A percentile compares a stretch with the other conserved stretches of the same genome.
These are phyloP conservation scores for Elaeis guineensis DNA, from an alignment of 176 grass and related monocot genomes.

Conservation along the genomic window DNA sequence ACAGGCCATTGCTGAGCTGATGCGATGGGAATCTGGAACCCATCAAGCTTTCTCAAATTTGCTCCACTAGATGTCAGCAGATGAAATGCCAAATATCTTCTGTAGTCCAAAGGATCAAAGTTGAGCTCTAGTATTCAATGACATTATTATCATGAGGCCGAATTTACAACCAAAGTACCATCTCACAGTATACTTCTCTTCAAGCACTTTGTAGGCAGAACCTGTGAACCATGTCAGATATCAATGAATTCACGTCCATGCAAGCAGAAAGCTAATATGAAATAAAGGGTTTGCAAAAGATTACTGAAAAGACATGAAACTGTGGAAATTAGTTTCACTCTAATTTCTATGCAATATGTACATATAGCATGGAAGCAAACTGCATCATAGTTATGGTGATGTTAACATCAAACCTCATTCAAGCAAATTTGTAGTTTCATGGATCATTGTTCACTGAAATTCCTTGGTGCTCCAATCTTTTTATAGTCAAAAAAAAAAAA, in stretches of 20 bases:
- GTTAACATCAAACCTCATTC: too few species aligned
- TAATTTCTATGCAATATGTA: too few species aligned
- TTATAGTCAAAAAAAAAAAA: too few species aligned
- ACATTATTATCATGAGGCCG: background rate
- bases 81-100: background rate
- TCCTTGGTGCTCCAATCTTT: too few species aligned
- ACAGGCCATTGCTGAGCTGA: slow-evolving; percentile 88
- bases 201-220: too few species aligned
- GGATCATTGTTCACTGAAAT: too few species aligned
- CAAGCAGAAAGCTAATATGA: background rate
- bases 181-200: background rate
- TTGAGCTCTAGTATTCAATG: background rate
- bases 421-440: too few species aligned
- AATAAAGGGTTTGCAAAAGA: too few species aligned
- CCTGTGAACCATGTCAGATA: background rate
- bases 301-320: too few species aligned
- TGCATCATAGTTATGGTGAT: too few species aligned
- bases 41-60: slow-evolving; percentile 34
- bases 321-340: too few species aligned
- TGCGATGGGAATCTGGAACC: slow-evolving; percentile 81
- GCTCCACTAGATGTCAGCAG: background rate
- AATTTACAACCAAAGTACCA: background rate
- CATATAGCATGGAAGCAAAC: too few species aligned
- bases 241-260: background rate
- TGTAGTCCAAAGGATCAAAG: background rate